Percentiles rank a stretch among this genome's conserved stretches.
These are phyloP conservation scores for Avicennia marina DNA, from an alignment of 257 asterid genomes.

Conservation along the genomic window DNA sequence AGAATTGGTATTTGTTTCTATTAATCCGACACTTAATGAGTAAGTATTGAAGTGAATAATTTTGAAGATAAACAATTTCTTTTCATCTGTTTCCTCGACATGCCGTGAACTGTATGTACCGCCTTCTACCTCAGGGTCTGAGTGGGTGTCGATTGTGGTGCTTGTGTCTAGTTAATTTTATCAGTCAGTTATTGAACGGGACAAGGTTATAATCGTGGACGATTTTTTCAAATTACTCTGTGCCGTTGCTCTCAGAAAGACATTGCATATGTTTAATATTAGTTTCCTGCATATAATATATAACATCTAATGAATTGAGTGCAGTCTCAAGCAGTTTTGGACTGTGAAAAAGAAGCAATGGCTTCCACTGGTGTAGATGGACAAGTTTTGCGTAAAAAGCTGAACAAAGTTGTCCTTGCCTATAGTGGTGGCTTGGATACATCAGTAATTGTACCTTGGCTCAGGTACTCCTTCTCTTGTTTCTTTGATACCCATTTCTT, in stretches of 20 bases:
- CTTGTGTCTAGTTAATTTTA: no score
- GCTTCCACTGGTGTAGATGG: slow-evolving; percentile 36
- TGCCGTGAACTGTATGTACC: no score
- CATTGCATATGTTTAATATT: neutral
- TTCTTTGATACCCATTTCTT: no score
- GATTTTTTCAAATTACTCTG: neutral
- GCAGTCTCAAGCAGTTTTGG: slow-evolving; percentile 30
- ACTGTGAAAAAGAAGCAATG: slow-evolving; percentile 47
- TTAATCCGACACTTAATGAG: no score
- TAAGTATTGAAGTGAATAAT: no score
- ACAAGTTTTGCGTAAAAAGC: slow-evolving; percentile 46
- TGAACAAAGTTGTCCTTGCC: slow-evolving; percentile 91
- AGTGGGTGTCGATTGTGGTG: no score
- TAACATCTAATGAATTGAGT: neutral
- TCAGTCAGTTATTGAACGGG: no score
- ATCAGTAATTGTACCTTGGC: slow-evolving; percentile 98
- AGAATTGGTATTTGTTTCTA: no score
- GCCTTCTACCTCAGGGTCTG: no score
- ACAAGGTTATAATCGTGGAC: neutral
- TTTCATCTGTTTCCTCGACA: neutral
- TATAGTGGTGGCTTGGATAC: slow-evolving; percentile 98
- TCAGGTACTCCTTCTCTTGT: slow-evolving; percentile 40
- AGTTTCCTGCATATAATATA: no score
- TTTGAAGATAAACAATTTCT: no score
- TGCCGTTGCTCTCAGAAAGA: neutral